phyloP scores from a whole-genome alignment of 2,329 filamentous ascomycete genomes.

The Fusarium brachygibbosum region DNA sequence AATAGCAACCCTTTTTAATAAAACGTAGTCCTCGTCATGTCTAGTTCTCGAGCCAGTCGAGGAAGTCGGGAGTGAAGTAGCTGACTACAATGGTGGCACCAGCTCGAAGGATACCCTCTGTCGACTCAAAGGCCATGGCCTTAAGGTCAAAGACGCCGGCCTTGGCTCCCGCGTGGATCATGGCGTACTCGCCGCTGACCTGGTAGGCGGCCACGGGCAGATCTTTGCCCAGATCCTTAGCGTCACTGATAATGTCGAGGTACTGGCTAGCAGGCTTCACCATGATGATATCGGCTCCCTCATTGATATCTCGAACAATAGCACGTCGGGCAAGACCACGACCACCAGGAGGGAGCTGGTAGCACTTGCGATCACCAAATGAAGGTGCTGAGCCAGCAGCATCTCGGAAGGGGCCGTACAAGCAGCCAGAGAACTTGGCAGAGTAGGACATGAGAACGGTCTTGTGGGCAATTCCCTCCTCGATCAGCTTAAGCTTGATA shows the following conservation, averaged over 20 bases:
- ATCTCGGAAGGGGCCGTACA: slow-evolving; percentile 98
- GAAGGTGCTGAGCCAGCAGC: slow-evolving; percentile 91
- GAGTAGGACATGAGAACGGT: slow-evolving; percentile 97
- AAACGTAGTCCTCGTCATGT: slow-evolving; percentile 21
- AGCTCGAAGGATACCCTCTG: slow-evolving; percentile 91
- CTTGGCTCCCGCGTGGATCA: slow-evolving; percentile 96
- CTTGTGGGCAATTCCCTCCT: slow-evolving; percentile 91
- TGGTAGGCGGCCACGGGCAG: slow-evolving; percentile 96
- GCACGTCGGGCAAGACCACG: slow-evolving; percentile 92
- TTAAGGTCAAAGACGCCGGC: slow-evolving; percentile 97
- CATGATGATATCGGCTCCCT: slow-evolving; percentile 99
- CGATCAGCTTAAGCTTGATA: slow-evolving; percentile 98
- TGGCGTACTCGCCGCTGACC: slow-evolving; percentile 95
- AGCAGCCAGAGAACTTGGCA: slow-evolving; percentile 95
- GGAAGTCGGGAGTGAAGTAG: slow-evolving; percentile 90
- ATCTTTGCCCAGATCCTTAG: slow-evolving; percentile 92
- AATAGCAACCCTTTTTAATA: slow-evolving; percentile 10
- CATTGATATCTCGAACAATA: slow-evolving; percentile 88
- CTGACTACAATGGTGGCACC: slow-evolving; percentile 93
- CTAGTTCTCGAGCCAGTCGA: slow-evolving; percentile 74
- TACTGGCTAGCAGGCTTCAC: slow-evolving; percentile 98
- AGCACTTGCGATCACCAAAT: slow-evolving; percentile 96
- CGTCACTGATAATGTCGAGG: slow-evolving; percentile 96
- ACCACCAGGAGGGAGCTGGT: slow-evolving; percentile 93
- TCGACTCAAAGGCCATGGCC: slow-evolving; percentile 93